These are phyloP conservation scores for Nakaseomyces sp. DNA, from an alignment of 1,139 yeast species.

Conservation along the genomic window DNA sequence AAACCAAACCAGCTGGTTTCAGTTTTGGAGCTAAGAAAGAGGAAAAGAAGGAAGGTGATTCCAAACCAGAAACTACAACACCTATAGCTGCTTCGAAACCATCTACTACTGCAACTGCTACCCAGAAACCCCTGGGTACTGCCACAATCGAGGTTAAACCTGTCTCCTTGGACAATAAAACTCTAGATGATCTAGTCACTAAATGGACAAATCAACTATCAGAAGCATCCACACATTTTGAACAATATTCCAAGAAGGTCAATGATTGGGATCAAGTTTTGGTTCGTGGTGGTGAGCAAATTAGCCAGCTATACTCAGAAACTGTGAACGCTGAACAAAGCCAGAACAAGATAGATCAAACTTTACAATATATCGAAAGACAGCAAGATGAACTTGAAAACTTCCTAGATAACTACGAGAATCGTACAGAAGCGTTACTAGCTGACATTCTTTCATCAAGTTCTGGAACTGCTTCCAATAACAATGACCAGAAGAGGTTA, in stretches of 20 bases:
- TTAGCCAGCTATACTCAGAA: constrained; percentile 67
- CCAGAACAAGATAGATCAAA: constrained; percentile 80
- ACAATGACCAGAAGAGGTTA: constrained; percentile 73
- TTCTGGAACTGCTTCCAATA: constrained; percentile 22
- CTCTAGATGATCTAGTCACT: constrained; percentile 83
- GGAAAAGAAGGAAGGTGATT: constrained; percentile 18
- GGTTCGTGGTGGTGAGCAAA: constrained; percentile 79
- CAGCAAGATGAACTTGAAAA: constrained; percentile 89
- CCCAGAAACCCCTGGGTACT: constrained; percentile 22
- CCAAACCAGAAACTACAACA: constrained; percentile 12
- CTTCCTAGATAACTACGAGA: constrained; percentile 75
- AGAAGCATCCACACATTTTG: constrained; percentile 64
- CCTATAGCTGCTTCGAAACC: constrained; percentile 9
- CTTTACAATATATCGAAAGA: constrained; percentile 72
- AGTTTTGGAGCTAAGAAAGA: constrained; percentile 15
- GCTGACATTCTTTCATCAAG: constrained; percentile 35
- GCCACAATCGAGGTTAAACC: constrained; percentile 55
- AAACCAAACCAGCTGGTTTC: constrained; percentile 10
- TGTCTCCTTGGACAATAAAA: constrained; percentile 77
- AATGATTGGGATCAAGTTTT: constrained; percentile 79
- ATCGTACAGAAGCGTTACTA: constrained; percentile 61
- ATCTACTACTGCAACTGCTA: neutral
- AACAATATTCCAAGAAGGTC: constrained; percentile 65
- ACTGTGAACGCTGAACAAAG: constrained; percentile 77
- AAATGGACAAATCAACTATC: constrained; percentile 89